Evolutionary conservation across 805 yeast genomes (phyloP), one percentile per base, ranked within the genome.

Genomic region (Ogataea pilisensis): DNA sequence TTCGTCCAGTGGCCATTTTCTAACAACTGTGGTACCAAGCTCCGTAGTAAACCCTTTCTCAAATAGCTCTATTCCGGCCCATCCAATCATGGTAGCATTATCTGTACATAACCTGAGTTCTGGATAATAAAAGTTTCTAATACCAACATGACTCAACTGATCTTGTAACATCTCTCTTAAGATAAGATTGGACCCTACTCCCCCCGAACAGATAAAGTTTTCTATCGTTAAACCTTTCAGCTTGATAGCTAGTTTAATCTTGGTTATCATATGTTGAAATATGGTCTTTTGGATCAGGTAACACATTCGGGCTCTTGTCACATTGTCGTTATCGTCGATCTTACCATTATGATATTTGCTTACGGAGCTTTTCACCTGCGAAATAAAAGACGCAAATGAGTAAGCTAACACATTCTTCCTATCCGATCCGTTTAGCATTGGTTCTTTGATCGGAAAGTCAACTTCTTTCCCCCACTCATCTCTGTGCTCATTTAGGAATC

Each of bases 21-120:
- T 68, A 1, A 78, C 66, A 1, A 95, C 95, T n/a, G 72, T 54
- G 3, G 79, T 75, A 9, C 64, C 70, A 31, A 85, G 52, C 5
- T 70, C 73, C 0, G 89, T 75, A 11, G 70, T 65, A 16, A 63
- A 58, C 5, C 74, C 72, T 14, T 58, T 50, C 57, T 89, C 96
- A 56, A 66, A 83, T 16, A 90, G 63, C 58, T 91, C 96, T 8
- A 91, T 86, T 0, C 97, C 99, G 0, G 98, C 95, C 80, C 95
- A 87, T 1, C 96, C 99, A 38, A 93, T 93, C 99, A 93, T 93
- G 2, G 88, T 77, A 0, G 97, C 95, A 60, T 93, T 93, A 56
- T 93, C 99, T 0, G 97, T 88, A 57, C 99, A 93, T 44, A 89
- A 65, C 2, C 71, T 63, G 2, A 80, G 66, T 17, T 76, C 79